These are phyloP conservation scores for Erythrobasidium hasegawianum DNA, from an alignment of 1,284 basidiomycete species.

Conservation along the genomic window DNA sequence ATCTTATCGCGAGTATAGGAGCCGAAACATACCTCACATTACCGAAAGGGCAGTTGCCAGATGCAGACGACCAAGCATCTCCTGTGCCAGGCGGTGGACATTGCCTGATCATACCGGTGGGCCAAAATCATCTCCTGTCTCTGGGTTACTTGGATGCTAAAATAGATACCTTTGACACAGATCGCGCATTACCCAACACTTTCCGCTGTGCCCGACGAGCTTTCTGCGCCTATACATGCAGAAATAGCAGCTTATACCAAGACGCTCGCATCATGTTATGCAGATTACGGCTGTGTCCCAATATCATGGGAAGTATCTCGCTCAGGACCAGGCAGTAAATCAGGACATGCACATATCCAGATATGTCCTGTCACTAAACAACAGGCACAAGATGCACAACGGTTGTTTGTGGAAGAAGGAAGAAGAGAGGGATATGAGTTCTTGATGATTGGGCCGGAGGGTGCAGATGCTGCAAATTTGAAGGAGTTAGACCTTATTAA, in stretches of 20 bases:
- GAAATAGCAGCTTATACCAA: slow-evolving; percentile 80
- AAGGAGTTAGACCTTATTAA: slow-evolving; percentile 20
- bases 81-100: slow-evolving; percentile 87
- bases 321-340: slow-evolving; percentile 56
- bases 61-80: slow-evolving; percentile 56
- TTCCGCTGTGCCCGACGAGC: slow-evolving; percentile 66
- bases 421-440: slow-evolving; percentile 57
- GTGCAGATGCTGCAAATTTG: background rate
- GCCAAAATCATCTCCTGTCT: slow-evolving; percentile 65
- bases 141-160: background rate
- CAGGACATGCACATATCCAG: slow-evolving; percentile 83
- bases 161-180: slow-evolving; percentile 29
- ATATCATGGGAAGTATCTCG: slow-evolving; percentile 86
- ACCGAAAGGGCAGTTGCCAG: slow-evolving; percentile 85
- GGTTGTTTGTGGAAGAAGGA: slow-evolving; percentile 67
- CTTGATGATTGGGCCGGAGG: background rate
- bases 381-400: slow-evolving; percentile 62
- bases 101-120: slow-evolving; percentile 57
- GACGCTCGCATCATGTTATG: slow-evolving; percentile 67
- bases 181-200: slow-evolving; percentile 60
- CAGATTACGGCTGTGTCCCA: slow-evolving; percentile 62
- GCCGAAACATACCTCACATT: slow-evolving; percentile 86
- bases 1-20: slow-evolving; percentile 88
- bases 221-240: slow-evolving; percentile 66
- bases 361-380: slow-evolving; percentile 71